Evolutionary conservation across 1,139 yeast genomes (phyloP), one percentile per base, ranked within the genome.

Genomic region (Sugiyamaella pinicola): DNA sequence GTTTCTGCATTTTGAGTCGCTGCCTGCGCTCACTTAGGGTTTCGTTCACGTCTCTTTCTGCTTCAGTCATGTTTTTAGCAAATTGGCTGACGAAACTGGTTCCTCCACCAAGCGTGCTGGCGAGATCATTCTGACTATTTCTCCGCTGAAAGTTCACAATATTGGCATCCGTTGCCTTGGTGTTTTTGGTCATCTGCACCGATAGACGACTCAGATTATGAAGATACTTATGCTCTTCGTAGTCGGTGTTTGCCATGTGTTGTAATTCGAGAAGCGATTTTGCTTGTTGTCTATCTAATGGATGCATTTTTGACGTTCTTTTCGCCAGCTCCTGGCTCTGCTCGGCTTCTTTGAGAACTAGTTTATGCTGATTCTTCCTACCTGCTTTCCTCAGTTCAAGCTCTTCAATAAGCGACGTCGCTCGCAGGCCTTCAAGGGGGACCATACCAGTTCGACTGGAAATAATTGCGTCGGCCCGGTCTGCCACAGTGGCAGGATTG

Each of bases 301-400:
- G 73, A 44, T 69, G 73, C 45, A 42, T 17, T 29, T 49, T 44
- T 6, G 59, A 46, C 38, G 58, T 60, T 15, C 58, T 54, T 26
- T 55, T 58, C 2, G 51, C 38, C 13, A 47, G 31, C 8, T 50
- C 54, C 26, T 58, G 50, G 24, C 61, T 57, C n/a, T 52, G 51
- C n/a, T 53, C 56, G 9, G 62, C 61, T 26, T 68, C 71, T 21
- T 64, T 57, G 18, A 57, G 43, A 15, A 68, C 61, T 18, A 59
- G 58, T 40, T 60, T 60, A 24, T 58, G 58, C 48, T 69, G 68
- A 1, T 65, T 60, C 40, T 55, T 57, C 15, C 65, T 57, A 26
- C 69, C 71, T n/a, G 68, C 66, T 52, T 70, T 70, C 29, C 74
- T 66, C 52, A 70, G 59, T 55, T 70, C 74, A 38, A 70, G 55